Percentiles rank a stretch among this genome's conserved stretches.
Conservation (phyloP, 2,329 filamentous ascomycete genomes). For the Calonectria pteridis region DNA sequence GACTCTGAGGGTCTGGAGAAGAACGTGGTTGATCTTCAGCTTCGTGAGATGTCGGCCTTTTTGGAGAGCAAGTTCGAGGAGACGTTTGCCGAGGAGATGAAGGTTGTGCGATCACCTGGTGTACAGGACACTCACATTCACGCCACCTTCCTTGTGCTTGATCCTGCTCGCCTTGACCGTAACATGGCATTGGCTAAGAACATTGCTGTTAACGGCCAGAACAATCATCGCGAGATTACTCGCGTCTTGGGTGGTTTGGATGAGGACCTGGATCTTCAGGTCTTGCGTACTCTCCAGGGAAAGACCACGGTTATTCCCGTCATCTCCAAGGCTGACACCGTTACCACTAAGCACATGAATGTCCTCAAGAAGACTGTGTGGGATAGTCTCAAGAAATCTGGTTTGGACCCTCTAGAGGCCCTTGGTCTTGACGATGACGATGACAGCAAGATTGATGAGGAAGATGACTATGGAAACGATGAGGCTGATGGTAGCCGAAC, state of each 20-base stretch:
- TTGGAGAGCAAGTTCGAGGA: constrained; percentile 99
- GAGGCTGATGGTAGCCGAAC: constrained; percentile 34
- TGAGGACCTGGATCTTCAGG: constrained; percentile 89
- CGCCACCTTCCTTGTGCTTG: constrained; percentile 91
- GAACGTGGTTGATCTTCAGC: constrained; percentile 92
- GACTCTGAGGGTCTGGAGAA: constrained; percentile 96
- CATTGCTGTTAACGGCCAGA: constrained; percentile 62
- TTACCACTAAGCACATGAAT: constrained; percentile 95
- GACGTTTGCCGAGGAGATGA: constrained; percentile 97
- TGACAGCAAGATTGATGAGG: constrained; percentile 69
- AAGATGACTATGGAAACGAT: constrained; percentile 58
- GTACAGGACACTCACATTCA: constrained; percentile 98
- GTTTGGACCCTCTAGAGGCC: constrained; percentile 88
- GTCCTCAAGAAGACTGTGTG: constrained; percentile 92
- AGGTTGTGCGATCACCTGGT: constrained; percentile 92
- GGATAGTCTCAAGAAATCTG: constrained; percentile 86
- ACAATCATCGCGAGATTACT: constrained; percentile 56
- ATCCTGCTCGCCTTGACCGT: constrained; percentile 86
- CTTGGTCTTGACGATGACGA: constrained; percentile 85
- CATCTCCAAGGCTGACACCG: constrained; percentile 95
- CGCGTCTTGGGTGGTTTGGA: constrained; percentile 79
- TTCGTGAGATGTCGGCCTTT: constrained; percentile 91
- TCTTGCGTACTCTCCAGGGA: constrained; percentile 86
- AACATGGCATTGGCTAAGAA: constrained; percentile 79
- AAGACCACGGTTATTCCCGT: constrained; percentile 97